Conservation (phyloP, 768 basidiomycete genomes). For the Epithele typhae region DNA sequence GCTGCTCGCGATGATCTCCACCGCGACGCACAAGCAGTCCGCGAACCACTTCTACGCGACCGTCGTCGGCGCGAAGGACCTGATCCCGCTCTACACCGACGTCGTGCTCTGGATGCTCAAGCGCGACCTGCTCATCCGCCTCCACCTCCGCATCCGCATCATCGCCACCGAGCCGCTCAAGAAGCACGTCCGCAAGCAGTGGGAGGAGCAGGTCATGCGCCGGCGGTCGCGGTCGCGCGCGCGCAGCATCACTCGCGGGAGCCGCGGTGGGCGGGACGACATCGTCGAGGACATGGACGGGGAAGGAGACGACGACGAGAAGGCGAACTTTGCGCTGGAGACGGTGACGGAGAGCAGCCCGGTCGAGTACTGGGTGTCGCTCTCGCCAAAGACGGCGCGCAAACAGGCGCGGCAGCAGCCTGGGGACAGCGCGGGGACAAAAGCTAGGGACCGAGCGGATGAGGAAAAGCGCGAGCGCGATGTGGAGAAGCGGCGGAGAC, state of each 20-base stretch:
- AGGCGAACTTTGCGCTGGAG: conserved; percentile 15
- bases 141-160: conserved; percentile 83
- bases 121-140: conserved; percentile 76
- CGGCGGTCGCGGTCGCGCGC: conserved; percentile 20
- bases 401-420: conserved; percentile 39
- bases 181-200: conserved; percentile 46
- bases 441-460: conserved; percentile 1
- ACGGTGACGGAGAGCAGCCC: conserved; percentile 18
- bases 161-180: conserved; percentile 78
- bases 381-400: conserved; percentile 53
- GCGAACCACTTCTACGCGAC: conserved; percentile 79
- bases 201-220: conserved; percentile 31
- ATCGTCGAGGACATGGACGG: not conserved
- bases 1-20: conserved; percentile 73
- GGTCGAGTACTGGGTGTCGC: conserved; percentile 41
- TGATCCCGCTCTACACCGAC: conserved; percentile 67
- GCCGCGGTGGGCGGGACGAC: not conserved
- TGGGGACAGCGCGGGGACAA: conserved; percentile 20
- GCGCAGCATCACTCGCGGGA: conserved; percentile 13
- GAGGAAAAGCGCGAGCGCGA: conserved; percentile 21
- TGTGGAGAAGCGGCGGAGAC: conserved; percentile 5
- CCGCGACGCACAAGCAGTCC: conserved; percentile 55
- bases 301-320: conserved; percentile 13
- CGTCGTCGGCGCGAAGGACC: conserved; percentile 65
- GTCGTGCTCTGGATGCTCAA: conserved; percentile 91